Conservation (phyloP, 768 basidiomycete genomes). For the Lactifluus echinatus region DNA sequence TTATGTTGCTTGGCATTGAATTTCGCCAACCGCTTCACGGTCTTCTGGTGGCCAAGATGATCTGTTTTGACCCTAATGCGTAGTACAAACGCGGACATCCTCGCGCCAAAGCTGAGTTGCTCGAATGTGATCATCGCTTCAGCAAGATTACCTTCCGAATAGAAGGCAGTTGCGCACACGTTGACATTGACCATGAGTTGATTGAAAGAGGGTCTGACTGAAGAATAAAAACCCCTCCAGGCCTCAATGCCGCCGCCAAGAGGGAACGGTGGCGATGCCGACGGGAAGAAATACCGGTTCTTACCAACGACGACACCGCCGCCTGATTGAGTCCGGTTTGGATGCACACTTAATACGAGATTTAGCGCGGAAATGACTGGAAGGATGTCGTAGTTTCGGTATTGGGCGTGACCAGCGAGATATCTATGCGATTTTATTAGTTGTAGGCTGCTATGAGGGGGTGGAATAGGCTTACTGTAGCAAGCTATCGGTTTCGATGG, state of each 20-base stretch:
- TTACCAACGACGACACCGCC: conserved; percentile 44
- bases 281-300: conserved; percentile 46
- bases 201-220: conserved; percentile 33
- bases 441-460: neutral
- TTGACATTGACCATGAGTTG: conserved; percentile 47
- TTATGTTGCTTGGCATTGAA: conserved; percentile 32
- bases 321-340: conserved; percentile 30
- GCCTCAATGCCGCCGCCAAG: conserved; percentile 48
- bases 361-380: conserved; percentile 45
- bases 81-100: conserved; percentile 50
- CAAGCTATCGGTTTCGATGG: conserved; percentile 37
- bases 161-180: conserved; percentile 44
- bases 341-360: conserved; percentile 37
- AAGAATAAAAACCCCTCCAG: conserved; percentile 46
- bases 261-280: conserved; percentile 21
- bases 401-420: conserved; percentile 36
- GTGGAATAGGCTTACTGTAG: conserved; percentile 27
- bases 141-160: conserved; percentile 36
- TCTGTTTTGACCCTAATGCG: conserved; percentile 56
- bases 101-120: conserved; percentile 49
- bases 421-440: conserved; percentile 29
- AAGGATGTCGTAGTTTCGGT: conserved; percentile 36
- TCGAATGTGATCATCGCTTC: conserved; percentile 35
- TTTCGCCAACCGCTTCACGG: conserved; percentile 47
- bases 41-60: conserved; percentile 71